Evolutionary conservation across 2,329 filamentous ascomycete species (phyloP), one percentile per base, ranked within the genome.

Genomic region (Epichloe festucae): DNA sequence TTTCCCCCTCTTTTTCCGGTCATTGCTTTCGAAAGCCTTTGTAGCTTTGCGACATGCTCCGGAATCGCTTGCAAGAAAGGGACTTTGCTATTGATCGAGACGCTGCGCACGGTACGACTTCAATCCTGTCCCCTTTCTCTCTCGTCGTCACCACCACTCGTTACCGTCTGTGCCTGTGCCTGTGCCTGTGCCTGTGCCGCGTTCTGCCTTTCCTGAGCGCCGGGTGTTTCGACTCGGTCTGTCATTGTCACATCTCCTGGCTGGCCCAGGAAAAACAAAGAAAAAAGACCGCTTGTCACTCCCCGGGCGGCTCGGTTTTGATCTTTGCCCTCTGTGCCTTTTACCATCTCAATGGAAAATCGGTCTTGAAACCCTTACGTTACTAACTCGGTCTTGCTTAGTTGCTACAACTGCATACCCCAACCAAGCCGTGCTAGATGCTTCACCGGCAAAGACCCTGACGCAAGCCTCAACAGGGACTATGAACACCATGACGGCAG

Each of bases 401-500:
- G 48, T 35, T 50, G 31, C 49, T 39, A 10, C 34, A 38, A 36
- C 11, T 36, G 39, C 46, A 21, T 49, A 47, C 45, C n/a, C 54
- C 17, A 54, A 59, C 56, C 51, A 54, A 39, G 50, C 55, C 50
- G 57, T 58, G 51, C 56, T 63, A 59, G 59, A 68, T 66, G 63
- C 56, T 62, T 56, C 59, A 51, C 54, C 57, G 41, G 54, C 57
- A 52, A 62, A 61, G 54, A 67, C 66, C 46, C 60, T 73, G 56
- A 60, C 65, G 43, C 64, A 65, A 50, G 68, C 67, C 59, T 68
- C 70, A 34, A 62, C 64, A 52, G 67, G 67, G 63, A 59, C 64
- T 47, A 60, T 68, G 58, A 71, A 70, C 63, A 70, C 64, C 61
- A 68, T 70, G 66, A 68, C 65, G 61, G 54, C 59, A 14, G 40